Evolutionary conservation across 108 stramenopile genomes (phyloP).

Genomic region (Skeletonema potamos): DNA sequence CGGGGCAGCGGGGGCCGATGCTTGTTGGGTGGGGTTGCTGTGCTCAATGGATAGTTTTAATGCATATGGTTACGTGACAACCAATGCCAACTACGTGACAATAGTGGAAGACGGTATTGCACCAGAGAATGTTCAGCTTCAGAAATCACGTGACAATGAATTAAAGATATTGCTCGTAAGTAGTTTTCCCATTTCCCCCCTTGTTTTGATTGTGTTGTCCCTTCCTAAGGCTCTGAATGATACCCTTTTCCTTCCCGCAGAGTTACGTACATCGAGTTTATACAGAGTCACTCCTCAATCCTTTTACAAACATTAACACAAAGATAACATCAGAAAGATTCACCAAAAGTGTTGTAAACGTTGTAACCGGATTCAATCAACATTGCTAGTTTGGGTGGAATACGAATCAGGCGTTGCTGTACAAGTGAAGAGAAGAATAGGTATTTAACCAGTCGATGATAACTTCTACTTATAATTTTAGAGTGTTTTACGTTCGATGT

Average conservation of each 20-base stretch:
- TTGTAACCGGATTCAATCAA: constrained; percentile 20
- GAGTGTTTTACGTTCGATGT: not conserved
- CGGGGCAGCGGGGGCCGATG: constrained; percentile 24
- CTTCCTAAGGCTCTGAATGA: too few relatives aligned
- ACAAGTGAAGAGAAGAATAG: too few relatives aligned
- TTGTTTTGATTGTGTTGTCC: not conserved
- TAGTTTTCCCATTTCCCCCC: not conserved
- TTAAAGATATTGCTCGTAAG: constrained; percentile 33
- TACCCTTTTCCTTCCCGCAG: not conserved
- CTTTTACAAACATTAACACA: constrained; percentile 17
- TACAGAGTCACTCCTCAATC: constrained; percentile 39
- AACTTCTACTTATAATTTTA: not conserved
- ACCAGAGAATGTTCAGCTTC: constrained; percentile 19
- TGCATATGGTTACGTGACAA: constrained; percentile 46
- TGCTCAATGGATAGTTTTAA: constrained; percentile 27
- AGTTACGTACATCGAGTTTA: constrained; percentile 25
- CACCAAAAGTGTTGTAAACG: constrained; percentile 4
- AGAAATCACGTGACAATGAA: constrained; percentile 33
- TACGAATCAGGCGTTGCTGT: too few relatives aligned
- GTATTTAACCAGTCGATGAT: too few relatives aligned
- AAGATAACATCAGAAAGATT: constrained; percentile 41
- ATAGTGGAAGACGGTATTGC: constrained; percentile 28
- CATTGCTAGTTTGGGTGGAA: constrained; percentile 3
- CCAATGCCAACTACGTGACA: constrained; percentile 26
- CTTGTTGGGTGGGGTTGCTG: constrained; percentile 39